Base-by-base conservation (phyloP, 805 yeast genomes). In the Yarrowia yakushimensis region DNA sequence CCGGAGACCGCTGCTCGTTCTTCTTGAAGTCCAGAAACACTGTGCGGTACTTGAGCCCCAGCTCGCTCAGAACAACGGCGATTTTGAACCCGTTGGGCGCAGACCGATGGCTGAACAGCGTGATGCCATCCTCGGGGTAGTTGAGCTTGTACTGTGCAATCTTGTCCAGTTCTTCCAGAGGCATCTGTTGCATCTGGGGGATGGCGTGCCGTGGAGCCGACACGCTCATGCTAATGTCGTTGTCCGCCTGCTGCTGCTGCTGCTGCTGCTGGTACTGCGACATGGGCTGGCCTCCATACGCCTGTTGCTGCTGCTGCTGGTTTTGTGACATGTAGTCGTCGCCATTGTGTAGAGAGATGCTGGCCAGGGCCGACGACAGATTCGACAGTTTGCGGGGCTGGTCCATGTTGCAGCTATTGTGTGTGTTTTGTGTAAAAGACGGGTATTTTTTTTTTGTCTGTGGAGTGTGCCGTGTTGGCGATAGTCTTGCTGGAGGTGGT, bases 81-180 rank as follows among this genome's bases (percentile, higher is more conserved):
- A 93, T 96, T 75, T 94, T 93, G 79, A 90, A 92, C 1, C 97
- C 97, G 74, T 92, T 92, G 27, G 97, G 97, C 0, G 97, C 97
- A 3, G 93, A 86, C 67, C 71, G 86, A 84, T 75, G 96, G 69
- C 82, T 88, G 66, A 83, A 90, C 50, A 92, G 78, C 1, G 97
- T 90, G 73, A 82, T 89, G 1, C 97, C 97, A 66, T 85, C 87
- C 18, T 81, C 74, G 11, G 97, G 96, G 67, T 85, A 87, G 69
- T 86, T 85, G 66, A 82, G 83, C 71, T 90, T 87, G 72, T 89
- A 90, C 65, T 82, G 79, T 28, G 87, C 80, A 11, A 60, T 50
- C 18, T 60, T 60, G 57, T 60, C 63, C 30, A 52, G 43, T 41
- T 52, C 59, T 23, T 55, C 48, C 52, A 30, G 13, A 18, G 52